Evolutionary conservation across 176 grass and related monocot genomes (phyloP).

Genomic region (Melocanna baccifera): DNA sequence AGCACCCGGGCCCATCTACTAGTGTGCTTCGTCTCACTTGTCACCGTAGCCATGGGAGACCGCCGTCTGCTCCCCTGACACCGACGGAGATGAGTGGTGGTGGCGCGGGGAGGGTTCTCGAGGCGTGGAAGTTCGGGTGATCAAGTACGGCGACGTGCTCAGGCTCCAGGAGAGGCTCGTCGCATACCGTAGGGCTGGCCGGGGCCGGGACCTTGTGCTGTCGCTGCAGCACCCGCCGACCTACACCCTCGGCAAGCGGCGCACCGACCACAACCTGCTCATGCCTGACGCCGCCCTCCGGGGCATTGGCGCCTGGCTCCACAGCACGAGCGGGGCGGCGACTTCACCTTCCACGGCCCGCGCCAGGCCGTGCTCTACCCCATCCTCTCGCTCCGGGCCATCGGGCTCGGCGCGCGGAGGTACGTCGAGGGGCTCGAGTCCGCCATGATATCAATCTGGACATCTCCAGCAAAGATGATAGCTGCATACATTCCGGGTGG

Average conservation of each 20-base stretch:
- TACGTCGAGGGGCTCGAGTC: slow-evolving; percentile 89
- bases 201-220: slow-evolving; percentile 54
- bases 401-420: slow-evolving; percentile 67
- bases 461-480: neutral
- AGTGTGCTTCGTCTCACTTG: neutral
- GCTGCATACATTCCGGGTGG: slow-evolving; percentile 62
- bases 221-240: slow-evolving; percentile 88
- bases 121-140: slow-evolving; percentile 58
- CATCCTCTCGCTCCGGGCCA: slow-evolving; percentile 54
- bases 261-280: slow-evolving; percentile 74
- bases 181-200: slow-evolving; percentile 57
- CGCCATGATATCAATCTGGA: slow-evolving; percentile 29
- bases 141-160: slow-evolving; percentile 76
- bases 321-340: slow-evolving; percentile 83
- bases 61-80: too few species aligned
- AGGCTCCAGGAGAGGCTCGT: slow-evolving; percentile 80
- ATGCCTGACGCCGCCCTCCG: slow-evolving; percentile 53
- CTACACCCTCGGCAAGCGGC: slow-evolving; percentile 85
- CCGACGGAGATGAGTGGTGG: slow-evolving; percentile 40
- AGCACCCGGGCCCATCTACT: neutral
- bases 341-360: slow-evolving; percentile 89
- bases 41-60: too few species aligned
- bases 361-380: slow-evolving; percentile 87
- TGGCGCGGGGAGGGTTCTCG: slow-evolving; percentile 36
- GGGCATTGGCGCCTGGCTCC: slow-evolving; percentile 62